phyloP scores from a whole-genome alignment of 2,329 filamentous ascomycete genomes.

The Fusarium tjaetaba region DNA sequence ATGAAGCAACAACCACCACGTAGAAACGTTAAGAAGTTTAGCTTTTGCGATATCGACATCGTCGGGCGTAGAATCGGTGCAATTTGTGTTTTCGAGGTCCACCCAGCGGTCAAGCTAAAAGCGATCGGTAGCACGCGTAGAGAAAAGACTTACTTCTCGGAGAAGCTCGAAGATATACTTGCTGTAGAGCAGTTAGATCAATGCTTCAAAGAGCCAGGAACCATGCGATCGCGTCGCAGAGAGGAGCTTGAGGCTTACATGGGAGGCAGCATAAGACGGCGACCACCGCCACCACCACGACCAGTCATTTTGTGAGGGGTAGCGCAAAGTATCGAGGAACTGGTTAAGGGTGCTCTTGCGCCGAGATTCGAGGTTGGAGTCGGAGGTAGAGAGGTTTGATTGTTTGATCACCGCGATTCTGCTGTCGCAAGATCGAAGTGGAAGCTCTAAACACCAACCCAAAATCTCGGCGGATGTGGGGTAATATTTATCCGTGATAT shows the following conservation, averaged over 20 bases:
- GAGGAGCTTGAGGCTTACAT: slow-evolving; percentile 53
- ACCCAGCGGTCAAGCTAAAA: slow-evolving; percentile 20
- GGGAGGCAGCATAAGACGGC: slow-evolving; percentile 68
- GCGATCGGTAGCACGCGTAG: not conserved
- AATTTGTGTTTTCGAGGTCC: slow-evolving; percentile 27
- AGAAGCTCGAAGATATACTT: slow-evolving; percentile 78
- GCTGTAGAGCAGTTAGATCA: slow-evolving; percentile 46
- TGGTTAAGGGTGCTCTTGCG: not conserved
- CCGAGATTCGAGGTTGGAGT: not conserved
- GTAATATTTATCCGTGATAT: slow-evolving; percentile 27
- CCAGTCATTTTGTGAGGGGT: slow-evolving; percentile 60
- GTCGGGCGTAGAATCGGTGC: not conserved
- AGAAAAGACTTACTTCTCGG: slow-evolving; percentile 59
- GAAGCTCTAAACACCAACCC: slow-evolving; percentile 37
- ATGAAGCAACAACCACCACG: not conserved
- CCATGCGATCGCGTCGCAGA: slow-evolving; percentile 28
- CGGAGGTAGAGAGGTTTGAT: slow-evolving; percentile 4
- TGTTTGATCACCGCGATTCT: slow-evolving; percentile 37
- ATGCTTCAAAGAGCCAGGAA: not conserved
- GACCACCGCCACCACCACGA: slow-evolving; percentile 67
- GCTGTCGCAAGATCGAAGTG: slow-evolving; percentile 40
- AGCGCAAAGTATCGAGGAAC: slow-evolving; percentile 7
- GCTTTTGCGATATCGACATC: not conserved
- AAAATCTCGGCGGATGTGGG: slow-evolving; percentile 37
- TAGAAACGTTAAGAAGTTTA: not conserved